Percentiles rank a stretch among this genome's conserved stretches.
Evolutionary conservation across 306 rosid species (phyloP).

Genomic region (Casuarina equisetifolia): DNA sequence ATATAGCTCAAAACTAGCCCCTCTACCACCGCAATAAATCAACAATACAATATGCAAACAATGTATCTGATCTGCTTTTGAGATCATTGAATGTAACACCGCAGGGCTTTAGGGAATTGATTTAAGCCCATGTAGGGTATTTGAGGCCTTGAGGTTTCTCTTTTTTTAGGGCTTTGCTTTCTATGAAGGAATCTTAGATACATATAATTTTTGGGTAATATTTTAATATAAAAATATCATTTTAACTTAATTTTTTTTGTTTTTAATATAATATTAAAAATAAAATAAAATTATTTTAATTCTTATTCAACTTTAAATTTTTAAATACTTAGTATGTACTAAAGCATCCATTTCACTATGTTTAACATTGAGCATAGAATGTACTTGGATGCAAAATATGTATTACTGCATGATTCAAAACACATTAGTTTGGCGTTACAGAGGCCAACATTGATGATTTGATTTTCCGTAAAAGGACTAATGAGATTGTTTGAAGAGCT

Average conservation of each 20-base stretch:
- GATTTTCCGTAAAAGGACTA: background rate
- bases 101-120: background rate
- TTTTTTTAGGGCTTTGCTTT: background rate
- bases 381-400: background rate
- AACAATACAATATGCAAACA: conserved; percentile 9
- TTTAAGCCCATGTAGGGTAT: background rate
- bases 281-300: no score
- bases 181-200: no score
- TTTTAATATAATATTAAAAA: no score
- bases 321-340: no score
- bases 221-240: no score
- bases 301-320: no score
- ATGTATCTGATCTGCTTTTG: conserved; percentile 1
- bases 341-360: no score
- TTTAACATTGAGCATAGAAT: no score
- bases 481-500: background rate
- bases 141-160: background rate
- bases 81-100: no score
- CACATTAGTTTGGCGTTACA: background rate
- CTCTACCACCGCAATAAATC: conserved; percentile 5
- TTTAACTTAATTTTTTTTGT: no score
- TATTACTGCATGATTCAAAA: background rate
- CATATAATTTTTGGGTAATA: no score
- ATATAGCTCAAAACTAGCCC: background rate
- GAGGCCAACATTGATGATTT: background rate